phyloP scores from a whole-genome alignment of 768 basidiomycete genomes.

The Tylopilus vinaceipallidus region DNA sequence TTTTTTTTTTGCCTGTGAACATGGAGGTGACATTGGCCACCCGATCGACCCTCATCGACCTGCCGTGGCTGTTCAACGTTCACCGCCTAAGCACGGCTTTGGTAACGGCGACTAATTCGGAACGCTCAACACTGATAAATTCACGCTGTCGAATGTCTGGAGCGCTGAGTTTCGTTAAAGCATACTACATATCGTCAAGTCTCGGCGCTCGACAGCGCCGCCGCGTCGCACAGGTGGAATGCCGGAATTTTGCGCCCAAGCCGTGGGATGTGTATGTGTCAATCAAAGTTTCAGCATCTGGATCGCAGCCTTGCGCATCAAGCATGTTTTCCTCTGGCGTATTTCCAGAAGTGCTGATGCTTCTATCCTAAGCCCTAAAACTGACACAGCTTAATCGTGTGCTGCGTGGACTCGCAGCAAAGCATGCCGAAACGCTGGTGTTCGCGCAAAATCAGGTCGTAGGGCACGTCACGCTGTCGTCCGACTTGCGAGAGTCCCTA shows the following conservation, averaged over 20 bases:
- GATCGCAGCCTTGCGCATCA: constrained; percentile 21
- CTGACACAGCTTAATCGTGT: constrained; percentile 2
- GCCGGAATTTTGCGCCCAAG: neutral
- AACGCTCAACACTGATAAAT: neutral
- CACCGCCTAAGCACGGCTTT: neutral
- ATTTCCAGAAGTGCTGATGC: constrained; percentile 1
- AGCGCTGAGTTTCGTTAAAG: neutral
- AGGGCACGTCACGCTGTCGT: constrained; percentile 6
- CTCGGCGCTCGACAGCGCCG: too few relatives aligned
- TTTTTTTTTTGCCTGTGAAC: neutral
- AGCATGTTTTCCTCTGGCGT: constrained; percentile 18
- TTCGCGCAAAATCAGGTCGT: constrained; percentile 2
- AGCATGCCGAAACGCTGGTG: neutral
- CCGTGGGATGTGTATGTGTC: neutral
- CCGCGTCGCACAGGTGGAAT: neutral
- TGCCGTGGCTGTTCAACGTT: neutral
- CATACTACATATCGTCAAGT: neutral
- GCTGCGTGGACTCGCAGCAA: neutral
- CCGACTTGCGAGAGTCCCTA: neutral
- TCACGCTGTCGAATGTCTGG: neutral
- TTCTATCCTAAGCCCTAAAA: constrained; percentile 11
- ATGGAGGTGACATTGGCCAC: neutral
- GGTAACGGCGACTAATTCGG: neutral
- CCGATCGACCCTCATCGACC: neutral
- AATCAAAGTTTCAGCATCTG: neutral